phyloP scores from a whole-genome alignment of 495 filamentous ascomycete genomes.

The Eremomyces bilateralis region DNA sequence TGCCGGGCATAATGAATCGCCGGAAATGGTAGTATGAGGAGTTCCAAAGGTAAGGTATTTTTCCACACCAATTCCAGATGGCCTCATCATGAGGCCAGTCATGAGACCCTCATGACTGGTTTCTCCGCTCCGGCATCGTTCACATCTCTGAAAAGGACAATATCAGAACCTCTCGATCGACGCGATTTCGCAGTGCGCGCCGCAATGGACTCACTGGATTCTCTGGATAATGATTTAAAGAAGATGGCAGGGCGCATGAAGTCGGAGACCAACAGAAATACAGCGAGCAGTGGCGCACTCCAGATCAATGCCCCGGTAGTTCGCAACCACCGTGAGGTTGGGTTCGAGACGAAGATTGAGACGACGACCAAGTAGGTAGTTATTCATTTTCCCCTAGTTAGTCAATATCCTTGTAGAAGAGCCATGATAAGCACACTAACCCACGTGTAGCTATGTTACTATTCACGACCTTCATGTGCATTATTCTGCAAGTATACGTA shows the following conservation, averaged over 20 bases:
- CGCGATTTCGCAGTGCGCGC: neutral
- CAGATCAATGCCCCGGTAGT: constrained; percentile 3
- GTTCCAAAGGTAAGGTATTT: too few relatives aligned
- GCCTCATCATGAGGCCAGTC: too few relatives aligned
- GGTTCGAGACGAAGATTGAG: too few relatives aligned
- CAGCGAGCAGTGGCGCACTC: neutral
- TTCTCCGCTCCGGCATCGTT: too few relatives aligned
- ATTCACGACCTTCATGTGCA: neutral
- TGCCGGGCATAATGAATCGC: too few relatives aligned
- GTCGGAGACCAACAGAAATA: neutral
- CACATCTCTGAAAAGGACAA: too few relatives aligned
- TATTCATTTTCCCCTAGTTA: neutral
- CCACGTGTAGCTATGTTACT: neutral
- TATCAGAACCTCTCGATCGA: too few relatives aligned
- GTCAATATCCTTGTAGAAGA: neutral
- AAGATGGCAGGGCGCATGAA: neutral
- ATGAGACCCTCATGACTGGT: too few relatives aligned
- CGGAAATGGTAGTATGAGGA: too few relatives aligned
- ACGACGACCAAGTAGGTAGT: neutral
- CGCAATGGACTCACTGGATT: neutral
- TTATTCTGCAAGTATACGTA: neutral
- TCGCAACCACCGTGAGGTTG: neutral
- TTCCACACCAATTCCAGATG: too few relatives aligned
- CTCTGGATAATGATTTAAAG: neutral
- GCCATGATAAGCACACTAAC: neutral